Base-by-base conservation (phyloP, 768 basidiomycete species). In the Termitomyces sp. region DNA sequence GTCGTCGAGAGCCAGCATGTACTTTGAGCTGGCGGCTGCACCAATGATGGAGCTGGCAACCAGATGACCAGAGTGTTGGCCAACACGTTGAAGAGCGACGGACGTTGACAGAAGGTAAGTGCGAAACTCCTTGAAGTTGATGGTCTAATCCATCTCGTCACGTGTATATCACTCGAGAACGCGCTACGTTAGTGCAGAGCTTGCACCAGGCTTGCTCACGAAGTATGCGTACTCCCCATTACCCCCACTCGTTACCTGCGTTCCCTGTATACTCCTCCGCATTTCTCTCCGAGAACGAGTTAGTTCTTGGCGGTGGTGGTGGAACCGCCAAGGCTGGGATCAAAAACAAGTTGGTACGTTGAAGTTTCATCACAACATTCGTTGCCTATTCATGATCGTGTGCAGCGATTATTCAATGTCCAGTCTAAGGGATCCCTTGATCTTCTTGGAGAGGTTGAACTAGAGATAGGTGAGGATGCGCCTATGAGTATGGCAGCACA, bases 401-500 rank as follows among this genome's bases (percentile, higher is more conserved):
- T 48, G 16, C 61, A 94, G 92, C 80, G 85, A 62, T 70, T 94
- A 22, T 93, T 90, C 67, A 73, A 77, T 44, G 74, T 92, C 52
- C 74, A 73, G 15, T 67, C 77, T 15, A 74, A 81, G 39, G 77
- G 81, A 55, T 69, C 73, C 16, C 66, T 93, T 11, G 72, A 82
- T 31, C 70, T 84, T 1, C 66, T 86, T 23, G 69, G 81, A 60
- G 93, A 97, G 67, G 75, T 85, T 45, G 84, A 91, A 63, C 78
- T 99, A 12, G 86, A 82, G 52, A 79, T 69, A 29, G 88, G 85
- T 33, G 95, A 95, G 66, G 97, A 98, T 70, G 90, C 89, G 5
- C 95, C 97, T n/a, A 98, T 94, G 92, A 96, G 94, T 67, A 86
- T 98, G 78, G 86, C 88, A 16, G 80, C 83, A 12, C 72, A 88